A percentile compares a stretch with the other conserved stretches of the same genome.
phyloP scores from a whole-genome alignment of 2,329 filamentous ascomycete species.

The Botryotinia calthae region DNA sequence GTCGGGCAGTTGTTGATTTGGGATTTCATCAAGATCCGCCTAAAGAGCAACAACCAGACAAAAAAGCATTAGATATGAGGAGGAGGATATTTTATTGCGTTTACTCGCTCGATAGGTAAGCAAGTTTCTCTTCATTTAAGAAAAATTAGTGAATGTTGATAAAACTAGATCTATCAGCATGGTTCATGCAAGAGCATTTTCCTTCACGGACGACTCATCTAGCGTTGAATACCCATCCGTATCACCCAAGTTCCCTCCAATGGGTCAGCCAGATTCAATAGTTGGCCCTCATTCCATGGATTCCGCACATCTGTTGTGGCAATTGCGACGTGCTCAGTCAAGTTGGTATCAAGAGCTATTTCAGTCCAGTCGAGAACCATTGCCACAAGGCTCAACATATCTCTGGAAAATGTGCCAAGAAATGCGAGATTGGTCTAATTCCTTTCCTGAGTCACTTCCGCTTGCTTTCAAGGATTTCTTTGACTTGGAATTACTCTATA shows the following conservation, averaged over 20 bases:
- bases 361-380: conserved; percentile 68
- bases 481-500: conserved; percentile 85
- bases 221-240: conserved; percentile 73
- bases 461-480: conserved; percentile 71
- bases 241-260: conserved; percentile 32
- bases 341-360: conserved; percentile 87
- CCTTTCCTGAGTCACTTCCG: conserved; percentile 65
- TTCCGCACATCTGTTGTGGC: conserved; percentile 74
- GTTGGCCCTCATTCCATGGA: conserved; percentile 55
- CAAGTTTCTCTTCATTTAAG: background rate
- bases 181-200: conserved; percentile 83
- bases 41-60: conserved; percentile 63
- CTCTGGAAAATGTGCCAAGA: conserved; percentile 74
- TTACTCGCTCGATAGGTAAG: conserved; percentile 81
- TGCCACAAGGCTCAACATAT: conserved; percentile 66
- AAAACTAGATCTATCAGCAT: conserved; percentile 73
- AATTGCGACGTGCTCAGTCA: conserved; percentile 81
- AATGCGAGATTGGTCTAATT: conserved; percentile 78
- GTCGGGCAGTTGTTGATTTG: conserved; percentile 81
- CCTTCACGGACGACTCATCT: conserved; percentile 86
- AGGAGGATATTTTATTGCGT: conserved; percentile 87
- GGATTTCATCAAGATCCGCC: conserved; percentile 92
- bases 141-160: conserved; percentile 10
- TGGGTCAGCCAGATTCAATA: conserved; percentile 40
- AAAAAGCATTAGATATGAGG: conserved; percentile 69